These are phyloP conservation scores for Chrysosporium queenslandicum DNA, from an alignment of 2,329 filamentous ascomycete genomes.

Conservation along the genomic window DNA sequence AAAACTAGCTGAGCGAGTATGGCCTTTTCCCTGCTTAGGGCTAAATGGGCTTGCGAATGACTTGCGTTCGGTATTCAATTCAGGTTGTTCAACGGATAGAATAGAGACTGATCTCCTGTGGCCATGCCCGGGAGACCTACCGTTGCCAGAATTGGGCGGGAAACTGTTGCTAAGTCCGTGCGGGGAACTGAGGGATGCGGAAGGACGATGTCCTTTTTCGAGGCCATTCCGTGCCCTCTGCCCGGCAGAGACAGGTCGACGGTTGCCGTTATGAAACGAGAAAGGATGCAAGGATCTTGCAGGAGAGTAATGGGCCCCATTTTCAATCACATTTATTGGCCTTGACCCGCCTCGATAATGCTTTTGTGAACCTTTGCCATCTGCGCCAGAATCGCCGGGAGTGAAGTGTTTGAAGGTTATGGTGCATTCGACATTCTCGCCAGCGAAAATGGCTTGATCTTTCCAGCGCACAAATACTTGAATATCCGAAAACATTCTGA, in stretches of 20 bases:
- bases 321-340: conserved; percentile 26
- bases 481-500: conserved; percentile 55
- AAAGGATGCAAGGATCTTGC: conserved; percentile 31
- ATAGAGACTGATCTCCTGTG: conserved; percentile 74
- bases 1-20: conserved; percentile 70
- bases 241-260: conserved; percentile 29
- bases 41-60: conserved; percentile 28
- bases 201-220: conserved; percentile 28
- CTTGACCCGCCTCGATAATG: conserved; percentile 33
- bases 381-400: conserved; percentile 32
- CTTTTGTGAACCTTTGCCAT: conserved; percentile 23
- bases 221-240: conserved; percentile 24
- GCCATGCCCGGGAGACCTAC: conserved; percentile 39
- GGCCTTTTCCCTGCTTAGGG: conserved; percentile 50
- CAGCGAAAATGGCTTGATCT: conserved; percentile 87
- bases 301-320: conserved; percentile 32
- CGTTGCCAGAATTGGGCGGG: conserved; percentile 24
- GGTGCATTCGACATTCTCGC: conserved; percentile 88
- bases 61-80: conserved; percentile 28
- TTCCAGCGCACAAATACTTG: conserved; percentile 94
- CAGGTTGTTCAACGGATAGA: conserved; percentile 56
- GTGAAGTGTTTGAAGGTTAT: conserved; percentile 90
- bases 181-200: conserved; percentile 34
- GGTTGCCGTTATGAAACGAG: conserved; percentile 26
- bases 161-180: conserved; percentile 34